Conservation (phyloP, 495 filamentous ascomycete species). For the Penicillium verhagenii region DNA sequence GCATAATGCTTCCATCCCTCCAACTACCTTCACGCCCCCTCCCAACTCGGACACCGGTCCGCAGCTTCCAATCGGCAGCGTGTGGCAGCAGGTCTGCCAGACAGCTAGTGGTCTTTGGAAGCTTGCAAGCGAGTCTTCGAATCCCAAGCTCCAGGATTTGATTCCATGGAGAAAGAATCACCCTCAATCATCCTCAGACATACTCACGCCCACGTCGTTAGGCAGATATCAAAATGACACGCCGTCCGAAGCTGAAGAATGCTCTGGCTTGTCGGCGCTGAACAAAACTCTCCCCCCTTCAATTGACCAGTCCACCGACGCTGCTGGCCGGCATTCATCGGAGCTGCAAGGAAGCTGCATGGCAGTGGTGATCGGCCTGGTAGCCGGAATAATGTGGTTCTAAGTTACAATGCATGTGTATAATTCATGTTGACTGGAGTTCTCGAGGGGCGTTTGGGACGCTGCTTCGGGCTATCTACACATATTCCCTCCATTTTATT, state of each 20-base stretch:
- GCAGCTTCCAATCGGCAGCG: constrained; percentile 11
- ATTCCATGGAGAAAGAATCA: constrained; percentile 2
- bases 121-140: neutral
- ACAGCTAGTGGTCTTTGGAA: constrained; percentile 15
- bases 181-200: constrained; percentile 6
- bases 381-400: constrained; percentile 46
- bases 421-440: constrained; percentile 1
- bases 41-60: neutral
- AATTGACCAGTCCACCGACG: constrained; percentile 26
- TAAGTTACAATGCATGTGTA: constrained; percentile 11
- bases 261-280: neutral
- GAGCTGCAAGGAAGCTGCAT: constrained; percentile 41
- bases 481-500: neutral
- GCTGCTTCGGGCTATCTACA: neutral
- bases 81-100: constrained; percentile 41
- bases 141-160: neutral
- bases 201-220: neutral
- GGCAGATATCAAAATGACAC: neutral
- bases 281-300: constrained; percentile 9
- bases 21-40: neutral
- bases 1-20: constrained; percentile 6
- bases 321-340: constrained; percentile 28
- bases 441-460: neutral
- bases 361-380: constrained; percentile 43
- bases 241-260: neutral